Base-by-base conservation (phyloP, 106 monocot genomes). In the Dendrobium huoshanense region DNA sequence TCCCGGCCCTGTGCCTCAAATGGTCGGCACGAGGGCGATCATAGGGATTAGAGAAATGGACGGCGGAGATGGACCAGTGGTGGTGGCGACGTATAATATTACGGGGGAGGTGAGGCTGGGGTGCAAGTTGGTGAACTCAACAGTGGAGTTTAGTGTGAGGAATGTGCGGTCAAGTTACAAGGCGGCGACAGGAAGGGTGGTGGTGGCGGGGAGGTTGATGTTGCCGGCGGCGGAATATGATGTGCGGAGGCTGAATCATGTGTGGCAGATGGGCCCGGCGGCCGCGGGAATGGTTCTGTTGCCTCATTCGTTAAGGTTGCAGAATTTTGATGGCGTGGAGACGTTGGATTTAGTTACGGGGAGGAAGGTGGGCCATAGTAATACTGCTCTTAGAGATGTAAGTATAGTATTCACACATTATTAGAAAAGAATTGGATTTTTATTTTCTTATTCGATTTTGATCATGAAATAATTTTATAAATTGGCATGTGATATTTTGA, bases 181-280 rank as follows among this genome's bases (percentile, higher is more conserved):
- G 20, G 41, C 74, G 15, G 84, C 15, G 25, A 73, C 16, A 18
- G 78, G 70, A 7, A 79, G 75, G 11, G 16, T 24, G 19, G 55
- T 79, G 8, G 48, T 79, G 20, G 55, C 79, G 24, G 55, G 79
- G 1, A 54, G n/a, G 54, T 49, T 80, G 76, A 2, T 33, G 1
- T 75, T 84, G 20, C 77, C 77, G 24, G 4, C 54, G 40, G 68
- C 10, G n/a, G 56, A 56, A 4, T 84, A 80, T 61, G 75, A 80
- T 55, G 41, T 43, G 51, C 37, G 40, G 22, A 54, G 18, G 77
- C 80, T 84, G 40, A 76, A 80, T 40, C 76, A 77, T 2, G 80
- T 80, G 24, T 84, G 84, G 84, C 84, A 84, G 67, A 80, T 84
- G 29, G 84, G 84, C 15, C 22, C 79, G 48, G 10, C 3, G 17